Conservation (phyloP, 179 eudicot genomes). For the Camellia oleifera region DNA sequence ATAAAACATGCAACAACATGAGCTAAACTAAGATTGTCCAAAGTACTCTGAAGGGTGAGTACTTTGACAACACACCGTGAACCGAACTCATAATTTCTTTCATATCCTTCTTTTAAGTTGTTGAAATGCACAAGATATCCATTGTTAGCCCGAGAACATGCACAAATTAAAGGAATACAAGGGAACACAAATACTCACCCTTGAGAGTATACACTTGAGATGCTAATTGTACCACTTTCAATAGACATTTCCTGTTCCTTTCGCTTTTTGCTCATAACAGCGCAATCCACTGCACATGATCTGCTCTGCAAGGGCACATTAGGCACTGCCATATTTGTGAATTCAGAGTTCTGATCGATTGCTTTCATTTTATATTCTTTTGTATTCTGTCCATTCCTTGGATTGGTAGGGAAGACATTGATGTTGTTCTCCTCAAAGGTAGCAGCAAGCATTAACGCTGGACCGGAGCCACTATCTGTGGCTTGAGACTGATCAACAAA, state of each 20-base stretch:
- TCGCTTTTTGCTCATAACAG: constrained; percentile 33
- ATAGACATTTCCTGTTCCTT: constrained; percentile 55
- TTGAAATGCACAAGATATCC: background rate
- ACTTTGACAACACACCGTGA: background rate
- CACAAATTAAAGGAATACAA: background rate
- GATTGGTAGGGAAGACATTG: constrained; percentile 31
- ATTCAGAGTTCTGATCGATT: constrained; percentile 36
- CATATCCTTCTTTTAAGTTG: background rate
- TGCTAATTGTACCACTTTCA: constrained; percentile 80
- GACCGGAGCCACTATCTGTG: constrained; percentile 34
- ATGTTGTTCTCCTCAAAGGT: constrained; percentile 49
- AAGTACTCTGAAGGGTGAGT: no score
- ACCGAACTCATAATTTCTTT: background rate
- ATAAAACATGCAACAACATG: background rate
- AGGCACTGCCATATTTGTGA: constrained; percentile 33
- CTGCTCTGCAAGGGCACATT: constrained; percentile 36
- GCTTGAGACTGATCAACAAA: constrained; percentile 47
- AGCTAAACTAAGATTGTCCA: background rate
- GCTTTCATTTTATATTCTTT: constrained; percentile 44
- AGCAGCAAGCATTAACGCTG: constrained; percentile 41
- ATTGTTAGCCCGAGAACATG: background rate
- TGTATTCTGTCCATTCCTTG: constrained; percentile 33
- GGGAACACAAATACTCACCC: constrained; percentile 47
- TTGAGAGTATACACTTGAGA: constrained; percentile 79
- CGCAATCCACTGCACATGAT: constrained; percentile 32